Conservation (phyloP, 2,329 filamentous ascomycete species). For the Sphaerulina populicola region DNA sequence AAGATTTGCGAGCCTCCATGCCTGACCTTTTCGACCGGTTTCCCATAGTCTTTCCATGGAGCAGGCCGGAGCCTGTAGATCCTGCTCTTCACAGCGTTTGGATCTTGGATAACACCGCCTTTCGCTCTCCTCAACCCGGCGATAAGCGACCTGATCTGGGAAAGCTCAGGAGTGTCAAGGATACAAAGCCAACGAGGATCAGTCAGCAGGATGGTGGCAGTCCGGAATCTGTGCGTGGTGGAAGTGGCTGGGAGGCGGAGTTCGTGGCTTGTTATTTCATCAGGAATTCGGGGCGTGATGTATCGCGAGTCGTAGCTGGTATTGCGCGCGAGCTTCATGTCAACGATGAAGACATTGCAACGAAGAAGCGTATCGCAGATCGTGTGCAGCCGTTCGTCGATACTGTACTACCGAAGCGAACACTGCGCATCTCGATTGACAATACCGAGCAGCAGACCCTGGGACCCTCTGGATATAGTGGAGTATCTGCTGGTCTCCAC, state of each 20-base stretch:
- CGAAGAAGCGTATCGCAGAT: conserved; percentile 56
- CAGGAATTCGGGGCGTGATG: conserved; percentile 56
- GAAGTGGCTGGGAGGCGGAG: conserved; percentile 62
- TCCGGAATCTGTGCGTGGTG: conserved; percentile 20
- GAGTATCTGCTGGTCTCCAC: conserved; percentile 28
- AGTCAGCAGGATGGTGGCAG: conserved; percentile 31
- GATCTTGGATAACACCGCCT: conserved; percentile 86
- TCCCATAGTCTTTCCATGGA: conserved; percentile 48
- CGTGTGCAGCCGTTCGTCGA: conserved; percentile 72
- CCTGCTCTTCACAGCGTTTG: conserved; percentile 65
- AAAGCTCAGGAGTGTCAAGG: conserved; percentile 16
- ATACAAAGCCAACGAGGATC: conserved; percentile 18
- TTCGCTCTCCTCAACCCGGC: conserved; percentile 40
- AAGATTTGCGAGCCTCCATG: conserved; percentile 27
- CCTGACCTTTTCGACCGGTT: conserved; percentile 33
- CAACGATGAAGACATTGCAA: conserved; percentile 41
- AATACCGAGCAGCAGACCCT: conserved; percentile 32
- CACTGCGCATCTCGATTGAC: conserved; percentile 56
- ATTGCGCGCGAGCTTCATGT: conserved; percentile 64
- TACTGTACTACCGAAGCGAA: conserved; percentile 61
- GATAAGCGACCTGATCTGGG: conserved; percentile 20
- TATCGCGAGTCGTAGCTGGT: conserved; percentile 60
- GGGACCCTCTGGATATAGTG: conserved; percentile 29
- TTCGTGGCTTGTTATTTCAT: conserved; percentile 77
- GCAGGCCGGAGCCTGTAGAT: conserved; percentile 40